These are phyloP conservation scores for Mayamaea pseudoterrestris DNA, from an alignment of 108 stramenopile species.

Conservation along the genomic window DNA sequence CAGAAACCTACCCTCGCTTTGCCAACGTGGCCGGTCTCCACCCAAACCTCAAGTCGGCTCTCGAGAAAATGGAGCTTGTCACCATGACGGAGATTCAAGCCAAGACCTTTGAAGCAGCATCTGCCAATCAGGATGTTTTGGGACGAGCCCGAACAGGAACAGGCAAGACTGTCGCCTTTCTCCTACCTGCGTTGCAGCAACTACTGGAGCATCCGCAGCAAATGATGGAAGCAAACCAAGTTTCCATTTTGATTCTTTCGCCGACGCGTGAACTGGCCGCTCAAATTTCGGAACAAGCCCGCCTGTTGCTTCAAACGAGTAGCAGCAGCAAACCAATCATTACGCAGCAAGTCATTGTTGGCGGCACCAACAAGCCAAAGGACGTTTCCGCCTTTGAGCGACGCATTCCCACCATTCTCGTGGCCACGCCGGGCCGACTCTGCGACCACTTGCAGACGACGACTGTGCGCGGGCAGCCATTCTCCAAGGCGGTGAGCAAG, in stretches of 20 bases:
- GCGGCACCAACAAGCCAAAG: constrained; percentile 72
- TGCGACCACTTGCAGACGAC: constrained; percentile 70
- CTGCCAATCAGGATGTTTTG: constrained; percentile 56
- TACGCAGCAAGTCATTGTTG: constrained; percentile 37
- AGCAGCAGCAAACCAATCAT: constrained; percentile 11
- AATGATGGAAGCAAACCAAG: background rate
- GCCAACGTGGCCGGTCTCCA: constrained; percentile 23
- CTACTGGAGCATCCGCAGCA: constrained; percentile 10
- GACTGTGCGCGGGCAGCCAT: background rate
- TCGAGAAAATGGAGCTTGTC: constrained; percentile 19
- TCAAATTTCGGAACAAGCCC: constrained; percentile 79
- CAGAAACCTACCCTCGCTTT: constrained; percentile 38
- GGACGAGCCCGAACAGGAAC: constrained; percentile 91
- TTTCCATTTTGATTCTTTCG: constrained; percentile 55
- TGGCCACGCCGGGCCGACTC: constrained; percentile 92
- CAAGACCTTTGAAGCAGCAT: constrained; percentile 54
- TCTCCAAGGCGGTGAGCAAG: background rate
- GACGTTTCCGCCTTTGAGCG: constrained; percentile 22
- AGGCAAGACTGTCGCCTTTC: constrained; percentile 98
- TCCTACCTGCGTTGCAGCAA: constrained; percentile 74
- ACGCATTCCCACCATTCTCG: constrained; percentile 53
- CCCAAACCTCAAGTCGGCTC: constrained; percentile 26
- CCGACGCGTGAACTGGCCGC: constrained; percentile 91
- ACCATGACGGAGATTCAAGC: constrained; percentile 88
- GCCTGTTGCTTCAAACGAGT: constrained; percentile 17